Evolutionary conservation across 805 yeast genomes (phyloP).

Genomic region (Yarrowia sp.): DNA sequence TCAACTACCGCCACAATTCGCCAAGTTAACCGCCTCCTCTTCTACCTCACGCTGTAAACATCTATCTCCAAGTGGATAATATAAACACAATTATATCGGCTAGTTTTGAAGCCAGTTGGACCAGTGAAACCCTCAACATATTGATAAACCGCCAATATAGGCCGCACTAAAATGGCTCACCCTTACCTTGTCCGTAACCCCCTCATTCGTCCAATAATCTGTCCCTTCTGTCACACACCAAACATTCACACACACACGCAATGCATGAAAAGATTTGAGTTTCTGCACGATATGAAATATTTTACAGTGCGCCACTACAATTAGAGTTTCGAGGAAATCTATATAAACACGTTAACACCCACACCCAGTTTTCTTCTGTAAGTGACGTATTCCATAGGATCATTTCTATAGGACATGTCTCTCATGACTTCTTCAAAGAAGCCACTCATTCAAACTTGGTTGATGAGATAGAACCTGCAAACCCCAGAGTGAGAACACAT

Average conservation of each 20-base stretch:
- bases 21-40: too few species aligned
- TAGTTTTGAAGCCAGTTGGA: background rate
- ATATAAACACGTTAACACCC: constrained; percentile 11
- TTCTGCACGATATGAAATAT: background rate
- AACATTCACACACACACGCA: too few species aligned
- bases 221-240: too few species aligned
- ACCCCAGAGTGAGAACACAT: constrained; percentile 85
- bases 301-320: background rate
- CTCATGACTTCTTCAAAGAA: constrained; percentile 97
- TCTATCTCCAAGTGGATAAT: background rate
- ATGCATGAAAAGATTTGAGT: background rate
- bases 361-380: constrained; percentile 51
- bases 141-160: background rate
- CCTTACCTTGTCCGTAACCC: background rate
- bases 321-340: background rate
- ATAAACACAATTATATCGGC: background rate
- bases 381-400: constrained; percentile 98
- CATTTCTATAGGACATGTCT: constrained; percentile 99
- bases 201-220: background rate
- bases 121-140: background rate
- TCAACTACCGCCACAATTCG: too few species aligned
- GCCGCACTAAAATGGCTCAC: background rate
- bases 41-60: background rate
- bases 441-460: constrained; percentile 99
- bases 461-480: constrained; percentile 93